A percentile compares a stretch with the other conserved stretches of the same genome.
These are phyloP conservation scores for Dictyostelium capitatum DNA, from an alignment of 78 protist genomes.

Conservation along the genomic window DNA sequence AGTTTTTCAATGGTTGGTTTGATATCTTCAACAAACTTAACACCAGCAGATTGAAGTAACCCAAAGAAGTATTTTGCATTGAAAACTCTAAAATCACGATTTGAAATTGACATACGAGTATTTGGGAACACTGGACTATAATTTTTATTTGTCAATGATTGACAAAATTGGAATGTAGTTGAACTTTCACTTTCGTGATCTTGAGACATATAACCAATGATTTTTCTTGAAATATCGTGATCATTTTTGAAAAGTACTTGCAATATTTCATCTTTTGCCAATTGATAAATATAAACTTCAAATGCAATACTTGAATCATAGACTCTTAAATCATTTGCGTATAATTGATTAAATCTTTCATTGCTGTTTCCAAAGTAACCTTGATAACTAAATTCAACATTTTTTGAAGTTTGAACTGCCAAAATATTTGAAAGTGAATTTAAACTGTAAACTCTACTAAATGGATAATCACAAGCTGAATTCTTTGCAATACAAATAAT, in stretches of 20 bases:
- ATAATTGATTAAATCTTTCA: neutral
- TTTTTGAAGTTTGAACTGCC: neutral
- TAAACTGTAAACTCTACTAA: slow-evolving; percentile 36
- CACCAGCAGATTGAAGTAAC: neutral
- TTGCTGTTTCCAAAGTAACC: neutral
- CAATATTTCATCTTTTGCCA: neutral
- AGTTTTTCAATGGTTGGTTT: slow-evolving; percentile 33
- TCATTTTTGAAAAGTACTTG: neutral
- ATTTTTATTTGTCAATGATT: slow-evolving; percentile 11
- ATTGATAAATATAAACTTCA: neutral
- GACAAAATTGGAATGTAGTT: neutral
- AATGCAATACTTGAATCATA: neutral
- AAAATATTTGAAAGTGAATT: neutral
- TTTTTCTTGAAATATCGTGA: no score
- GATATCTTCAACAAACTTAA: neutral
- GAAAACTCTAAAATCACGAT: neutral
- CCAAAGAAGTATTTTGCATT: slow-evolving; percentile 27
- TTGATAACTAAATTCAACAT: neutral
- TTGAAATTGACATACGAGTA: slow-evolving; percentile 28
- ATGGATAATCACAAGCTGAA: slow-evolving; percentile 47
- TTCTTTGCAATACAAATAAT: neutral
- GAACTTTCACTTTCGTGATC: slow-evolving; percentile 52
- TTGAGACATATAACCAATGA: neutral
- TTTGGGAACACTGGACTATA: slow-evolving; percentile 35
- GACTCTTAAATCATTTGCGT: neutral